Conservation (phyloP, 2,329 filamentous ascomycete species). For the Cladosporium sp. region DNA sequence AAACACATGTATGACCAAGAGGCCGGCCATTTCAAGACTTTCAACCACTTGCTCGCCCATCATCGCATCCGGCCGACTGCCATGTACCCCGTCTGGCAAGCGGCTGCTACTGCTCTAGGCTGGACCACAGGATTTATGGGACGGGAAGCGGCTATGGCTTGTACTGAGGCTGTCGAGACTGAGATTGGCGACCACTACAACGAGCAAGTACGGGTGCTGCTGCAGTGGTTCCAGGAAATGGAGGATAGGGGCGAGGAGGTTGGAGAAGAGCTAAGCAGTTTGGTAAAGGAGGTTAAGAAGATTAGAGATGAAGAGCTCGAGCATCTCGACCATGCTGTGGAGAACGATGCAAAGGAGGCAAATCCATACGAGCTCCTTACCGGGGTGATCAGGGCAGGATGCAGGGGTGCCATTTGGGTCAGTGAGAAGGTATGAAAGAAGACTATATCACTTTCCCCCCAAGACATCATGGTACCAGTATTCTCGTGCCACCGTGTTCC, state of each 20-base stretch:
- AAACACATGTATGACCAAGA: constrained; percentile 98
- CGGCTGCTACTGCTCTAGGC: constrained; percentile 71
- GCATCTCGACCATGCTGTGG: constrained; percentile 90
- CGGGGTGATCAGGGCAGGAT: constrained; percentile 81
- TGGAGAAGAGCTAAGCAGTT: constrained; percentile 66
- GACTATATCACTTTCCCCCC: too few relatives aligned
- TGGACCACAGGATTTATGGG: constrained; percentile 88
- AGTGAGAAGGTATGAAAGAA: constrained; percentile 60
- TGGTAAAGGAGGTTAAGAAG: constrained; percentile 68
- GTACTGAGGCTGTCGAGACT: constrained; percentile 95
- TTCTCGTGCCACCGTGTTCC: too few relatives aligned
- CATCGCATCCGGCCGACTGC: constrained; percentile 89
- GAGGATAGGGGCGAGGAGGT: constrained; percentile 72
- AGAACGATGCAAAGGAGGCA: constrained; percentile 86
- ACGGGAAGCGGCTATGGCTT: constrained; percentile 93
- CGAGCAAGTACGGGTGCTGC: constrained; percentile 71
- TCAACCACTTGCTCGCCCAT: constrained; percentile 74
- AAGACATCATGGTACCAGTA: too few relatives aligned
- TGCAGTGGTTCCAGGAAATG: constrained; percentile 75
- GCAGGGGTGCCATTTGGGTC: constrained; percentile 86
- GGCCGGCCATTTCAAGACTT: constrained; percentile 75
- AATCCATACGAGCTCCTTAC: constrained; percentile 85
- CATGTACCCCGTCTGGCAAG: constrained; percentile 85
- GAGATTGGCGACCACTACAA: constrained; percentile 98
- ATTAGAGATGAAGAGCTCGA: constrained; percentile 96